Evolutionary conservation across 768 basidiomycete genomes (phyloP).

Genomic region (Astraeus odoratus): DNA sequence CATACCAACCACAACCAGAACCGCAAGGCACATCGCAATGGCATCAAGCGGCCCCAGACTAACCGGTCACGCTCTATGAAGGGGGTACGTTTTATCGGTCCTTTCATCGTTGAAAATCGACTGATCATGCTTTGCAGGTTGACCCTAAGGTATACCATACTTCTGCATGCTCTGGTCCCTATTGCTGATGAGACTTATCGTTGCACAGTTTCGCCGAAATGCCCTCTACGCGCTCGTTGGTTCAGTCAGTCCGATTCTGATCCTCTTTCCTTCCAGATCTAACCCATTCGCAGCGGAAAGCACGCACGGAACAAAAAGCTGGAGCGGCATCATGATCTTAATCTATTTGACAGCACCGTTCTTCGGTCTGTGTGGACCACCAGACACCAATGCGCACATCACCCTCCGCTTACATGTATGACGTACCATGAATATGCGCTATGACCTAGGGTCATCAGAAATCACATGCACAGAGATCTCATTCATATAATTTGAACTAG

Average conservation of each 20-base stretch:
- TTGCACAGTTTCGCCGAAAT: constrained; percentile 75
- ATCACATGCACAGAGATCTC: constrained; percentile 5
- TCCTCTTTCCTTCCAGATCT: neutral
- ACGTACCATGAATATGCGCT: constrained; percentile 15
- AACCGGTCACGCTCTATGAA: constrained; percentile 74
- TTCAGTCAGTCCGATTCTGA: constrained; percentile 46
- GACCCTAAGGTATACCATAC: constrained; percentile 61
- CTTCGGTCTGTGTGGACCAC: neutral
- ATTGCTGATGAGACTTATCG: constrained; percentile 1
- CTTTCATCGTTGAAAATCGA: neutral
- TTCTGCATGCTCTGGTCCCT: neutral
- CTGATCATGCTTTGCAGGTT: constrained; percentile 40
- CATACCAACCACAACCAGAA: constrained; percentile 95
- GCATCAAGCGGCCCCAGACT: constrained; percentile 79
- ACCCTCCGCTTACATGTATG: constrained; percentile 14
- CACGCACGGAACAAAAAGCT: constrained; percentile 53
- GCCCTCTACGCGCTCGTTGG: constrained; percentile 64
- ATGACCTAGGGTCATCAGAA: constrained; percentile 12
- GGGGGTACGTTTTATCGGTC: constrained; percentile 62
- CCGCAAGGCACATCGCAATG: constrained; percentile 97
- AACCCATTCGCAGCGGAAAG: constrained; percentile 45
- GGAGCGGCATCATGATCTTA: constrained; percentile 31
- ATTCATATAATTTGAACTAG: constrained; percentile 1
- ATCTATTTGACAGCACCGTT: neutral
- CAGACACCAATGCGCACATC: constrained; percentile 7